Conservation (phyloP, 345 rosid species). For the Clausena lansium region DNA sequence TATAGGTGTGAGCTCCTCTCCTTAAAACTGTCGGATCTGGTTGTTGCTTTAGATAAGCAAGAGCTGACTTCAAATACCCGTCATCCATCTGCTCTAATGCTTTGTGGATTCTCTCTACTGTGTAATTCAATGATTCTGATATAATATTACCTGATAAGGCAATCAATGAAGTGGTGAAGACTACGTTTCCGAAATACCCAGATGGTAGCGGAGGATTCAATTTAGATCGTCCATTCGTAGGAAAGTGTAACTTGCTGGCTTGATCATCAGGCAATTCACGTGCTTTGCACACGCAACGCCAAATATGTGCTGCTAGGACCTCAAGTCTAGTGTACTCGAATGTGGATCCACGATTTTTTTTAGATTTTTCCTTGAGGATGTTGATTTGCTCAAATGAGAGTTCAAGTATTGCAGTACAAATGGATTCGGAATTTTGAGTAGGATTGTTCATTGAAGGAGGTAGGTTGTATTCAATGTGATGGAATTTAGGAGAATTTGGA, state of each 20-base stretch:
- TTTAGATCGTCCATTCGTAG: not conserved
- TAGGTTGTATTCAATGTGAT: not conserved
- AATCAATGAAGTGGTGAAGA: not conserved
- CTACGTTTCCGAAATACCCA: slow-evolving; percentile 5
- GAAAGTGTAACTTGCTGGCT: not conserved
- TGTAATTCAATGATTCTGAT: not conserved
- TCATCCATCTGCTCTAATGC: not conserved
- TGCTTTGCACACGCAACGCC: not conserved
- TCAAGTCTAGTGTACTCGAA: not conserved
- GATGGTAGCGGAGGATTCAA: slow-evolving; percentile 9
- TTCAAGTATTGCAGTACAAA: not conserved
- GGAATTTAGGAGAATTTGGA: not conserved
- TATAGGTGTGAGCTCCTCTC: slow-evolving; percentile 43
- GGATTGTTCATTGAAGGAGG: not conserved
- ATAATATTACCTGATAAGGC: not conserved
- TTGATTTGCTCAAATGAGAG: not conserved
- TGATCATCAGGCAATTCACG: slow-evolving; percentile 8
- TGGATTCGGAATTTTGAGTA: not conserved
- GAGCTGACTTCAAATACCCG: not conserved
- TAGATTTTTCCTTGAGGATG: not conserved
- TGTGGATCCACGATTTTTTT: not conserved
- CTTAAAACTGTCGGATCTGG: slow-evolving; percentile 33
- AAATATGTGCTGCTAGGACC: not conserved
- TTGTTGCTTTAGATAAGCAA: not conserved
- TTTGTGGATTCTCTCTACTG: not conserved